Base-by-base conservation (phyloP, 345 rosid species). In the Boechera divaricarpa region DNA sequence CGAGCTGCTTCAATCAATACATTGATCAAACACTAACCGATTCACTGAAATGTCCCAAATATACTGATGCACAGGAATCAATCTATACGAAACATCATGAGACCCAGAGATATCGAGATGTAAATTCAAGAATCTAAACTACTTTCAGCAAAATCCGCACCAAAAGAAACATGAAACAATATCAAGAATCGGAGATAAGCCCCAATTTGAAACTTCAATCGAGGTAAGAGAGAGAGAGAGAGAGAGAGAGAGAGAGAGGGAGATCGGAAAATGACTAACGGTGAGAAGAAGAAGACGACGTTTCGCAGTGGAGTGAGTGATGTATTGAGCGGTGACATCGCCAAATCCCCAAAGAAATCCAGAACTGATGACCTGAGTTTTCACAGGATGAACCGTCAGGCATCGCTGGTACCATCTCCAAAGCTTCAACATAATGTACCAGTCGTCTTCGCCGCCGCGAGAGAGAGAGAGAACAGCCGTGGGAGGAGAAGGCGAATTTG, bases 401-500 rank as follows among this genome's bases (percentile, higher is more conserved):
- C 95, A 89, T 60, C 77, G 83, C 74, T 92, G 93, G 82, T 94
- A 92, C 95, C 93, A 94, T 82, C 81, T 87, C 98, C 97, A 94
- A 11, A 88, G 79, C 82, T 84, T 88, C 77, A 79, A 55, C 97
- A 90, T 89, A 10, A 44, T 66, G 59, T 35, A 62, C 29, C 61
- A 10, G 0, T 54, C 44, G 10, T 5, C 1, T 12, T 67, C 47
- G 7, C 48, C 15, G n/a, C 51, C 41, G 69, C 56, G 26, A 26
- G 41, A 35, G 32, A 70, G 68, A 70, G 60, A 59, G 79, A 59
- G 54, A 75, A 42, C 64, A 69, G 67, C 75, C 68, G 33, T n/a
- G 74, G 48, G 51, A 60, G 0, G 52, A 69, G 45, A 32, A 57
- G 59, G 45, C 36, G 68, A 39, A 59, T 29, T 33, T 57, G 42